Percentiles rank a stretch among this genome's conserved stretches.
Conservation (phyloP, 2,329 filamentous ascomycete genomes). For the Trichoderma aggressivum region DNA sequence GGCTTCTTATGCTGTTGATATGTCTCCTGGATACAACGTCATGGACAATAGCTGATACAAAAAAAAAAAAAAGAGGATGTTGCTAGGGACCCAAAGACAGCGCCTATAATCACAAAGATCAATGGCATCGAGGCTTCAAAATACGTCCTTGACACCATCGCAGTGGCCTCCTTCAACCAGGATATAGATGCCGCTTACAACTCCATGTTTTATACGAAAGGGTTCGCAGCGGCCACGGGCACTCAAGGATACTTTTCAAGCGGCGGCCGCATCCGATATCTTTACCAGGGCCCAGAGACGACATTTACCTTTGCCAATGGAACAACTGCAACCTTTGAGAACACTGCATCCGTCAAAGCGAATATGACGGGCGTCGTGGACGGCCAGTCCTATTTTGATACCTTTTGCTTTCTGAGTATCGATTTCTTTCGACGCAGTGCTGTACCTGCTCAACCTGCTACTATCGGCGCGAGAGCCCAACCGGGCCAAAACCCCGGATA, state of each 20-base stretch:
- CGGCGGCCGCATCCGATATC: slow-evolving; percentile 29
- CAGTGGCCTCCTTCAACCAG: slow-evolving; percentile 23
- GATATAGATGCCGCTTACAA: slow-evolving; percentile 36
- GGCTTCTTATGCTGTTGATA: background rate
- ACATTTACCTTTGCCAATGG: slow-evolving; percentile 38
- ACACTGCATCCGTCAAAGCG: slow-evolving; percentile 30
- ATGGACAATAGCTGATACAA: background rate
- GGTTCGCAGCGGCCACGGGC: slow-evolving; percentile 20
- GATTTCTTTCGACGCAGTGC: background rate
- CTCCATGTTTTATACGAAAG: slow-evolving; percentile 35
- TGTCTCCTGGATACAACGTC: background rate
- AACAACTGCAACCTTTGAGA: slow-evolving; percentile 30
- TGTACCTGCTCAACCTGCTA: background rate
- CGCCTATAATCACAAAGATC: slow-evolving; percentile 27
- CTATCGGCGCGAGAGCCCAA: background rate
- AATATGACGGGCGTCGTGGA: slow-evolving; percentile 31
- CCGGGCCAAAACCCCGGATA: slow-evolving; percentile 22
- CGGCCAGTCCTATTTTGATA: slow-evolving; percentile 33
- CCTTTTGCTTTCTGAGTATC: slow-evolving; percentile 31
- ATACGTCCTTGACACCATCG: slow-evolving; percentile 24
- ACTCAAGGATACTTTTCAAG: slow-evolving; percentile 31
- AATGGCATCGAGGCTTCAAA: slow-evolving; percentile 27
- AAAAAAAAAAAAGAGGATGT: slow-evolving; percentile 22
- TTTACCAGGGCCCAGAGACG: slow-evolving; percentile 33
- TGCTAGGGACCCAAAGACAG: slow-evolving; percentile 22